phyloP scores from a whole-genome alignment of 1,284 basidiomycete genomes.

The Nidula niveotomentosa region DNA sequence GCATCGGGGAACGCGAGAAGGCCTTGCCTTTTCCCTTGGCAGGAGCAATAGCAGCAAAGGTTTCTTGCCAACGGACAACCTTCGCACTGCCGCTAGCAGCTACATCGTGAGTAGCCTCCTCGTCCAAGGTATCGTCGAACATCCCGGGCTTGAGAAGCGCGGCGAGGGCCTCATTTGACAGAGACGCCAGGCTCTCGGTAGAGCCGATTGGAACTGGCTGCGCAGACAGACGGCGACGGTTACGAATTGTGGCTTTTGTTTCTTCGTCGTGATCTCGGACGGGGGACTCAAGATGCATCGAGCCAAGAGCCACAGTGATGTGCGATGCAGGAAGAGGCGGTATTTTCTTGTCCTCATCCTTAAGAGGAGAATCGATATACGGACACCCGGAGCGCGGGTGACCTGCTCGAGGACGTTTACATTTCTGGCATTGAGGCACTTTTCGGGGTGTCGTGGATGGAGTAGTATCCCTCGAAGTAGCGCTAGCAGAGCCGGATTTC shows the following conservation, averaged over 20 bases:
- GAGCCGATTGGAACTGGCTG: constrained; percentile 14
- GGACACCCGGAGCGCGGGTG: constrained; percentile 62
- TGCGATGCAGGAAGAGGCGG: constrained; percentile 3
- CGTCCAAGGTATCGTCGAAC: constrained; percentile 23
- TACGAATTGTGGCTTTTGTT: constrained; percentile 21
- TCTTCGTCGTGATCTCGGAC: constrained; percentile 21
- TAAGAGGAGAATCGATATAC: constrained; percentile 26
- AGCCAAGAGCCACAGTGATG: constrained; percentile 31
- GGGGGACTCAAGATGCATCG: constrained; percentile 30
- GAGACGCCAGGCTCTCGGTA: constrained; percentile 33
- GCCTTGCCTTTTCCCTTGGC: constrained; percentile 7
- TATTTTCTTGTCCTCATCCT: constrained; percentile 6
- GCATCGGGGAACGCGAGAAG: constrained; percentile 10
- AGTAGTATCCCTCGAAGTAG: constrained; percentile 6
- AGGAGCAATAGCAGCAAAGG: constrained; percentile 11
- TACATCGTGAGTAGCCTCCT: constrained; percentile 11
- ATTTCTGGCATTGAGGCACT: constrained; percentile 48
- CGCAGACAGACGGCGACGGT: constrained; percentile 23
- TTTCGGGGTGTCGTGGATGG: constrained; percentile 36
- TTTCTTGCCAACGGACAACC: constrained; percentile 34
- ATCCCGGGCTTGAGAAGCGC: constrained; percentile 32
- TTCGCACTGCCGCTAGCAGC: constrained; percentile 11
- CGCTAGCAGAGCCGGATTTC: constrained; percentile 6
- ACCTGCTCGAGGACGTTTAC: constrained; percentile 48
- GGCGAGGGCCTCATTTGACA: constrained; percentile 34